Conservation (phyloP, 306 rosid species). For the Medicago lupulina region DNA sequence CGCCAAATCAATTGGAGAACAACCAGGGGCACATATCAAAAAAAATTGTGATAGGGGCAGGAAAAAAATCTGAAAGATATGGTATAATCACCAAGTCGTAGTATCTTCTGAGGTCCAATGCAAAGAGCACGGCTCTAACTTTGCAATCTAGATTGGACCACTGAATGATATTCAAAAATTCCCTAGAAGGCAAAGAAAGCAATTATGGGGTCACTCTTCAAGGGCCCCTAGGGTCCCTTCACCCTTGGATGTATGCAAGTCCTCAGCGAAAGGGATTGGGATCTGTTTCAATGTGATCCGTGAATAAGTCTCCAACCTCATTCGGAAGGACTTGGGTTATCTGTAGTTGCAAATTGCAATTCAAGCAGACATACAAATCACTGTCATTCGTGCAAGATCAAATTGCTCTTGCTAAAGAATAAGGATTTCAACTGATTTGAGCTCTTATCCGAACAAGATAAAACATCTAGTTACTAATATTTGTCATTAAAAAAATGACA, state of each 20-base stretch:
- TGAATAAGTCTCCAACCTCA: neutral
- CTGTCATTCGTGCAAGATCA: neutral
- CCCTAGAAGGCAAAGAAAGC: neutral
- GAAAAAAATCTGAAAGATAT: too few species aligned
- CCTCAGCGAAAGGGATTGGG: neutral
- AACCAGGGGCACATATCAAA: too few species aligned
- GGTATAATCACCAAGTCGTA: too few species aligned
- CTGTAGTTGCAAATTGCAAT: neutral
- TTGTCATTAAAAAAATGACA: too few species aligned
- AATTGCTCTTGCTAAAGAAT: neutral
- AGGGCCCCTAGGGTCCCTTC: neutral
- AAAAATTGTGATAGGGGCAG: too few species aligned
- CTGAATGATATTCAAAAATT: neutral
- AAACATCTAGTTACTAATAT: too few species aligned
- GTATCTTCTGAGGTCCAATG: too few species aligned
- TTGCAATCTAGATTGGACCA: neutral
- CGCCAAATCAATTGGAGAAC: too few species aligned
- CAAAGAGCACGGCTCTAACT: too few species aligned
- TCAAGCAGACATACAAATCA: too few species aligned
- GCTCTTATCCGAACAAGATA: too few species aligned
- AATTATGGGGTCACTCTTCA: neutral
- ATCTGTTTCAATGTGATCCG: neutral
- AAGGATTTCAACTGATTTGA: too few species aligned
- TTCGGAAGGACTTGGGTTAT: neutral
- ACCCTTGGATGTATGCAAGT: neutral